Conservation (phyloP, 768 basidiomycete species). For the Porpolomopsis calyptriformis region DNA sequence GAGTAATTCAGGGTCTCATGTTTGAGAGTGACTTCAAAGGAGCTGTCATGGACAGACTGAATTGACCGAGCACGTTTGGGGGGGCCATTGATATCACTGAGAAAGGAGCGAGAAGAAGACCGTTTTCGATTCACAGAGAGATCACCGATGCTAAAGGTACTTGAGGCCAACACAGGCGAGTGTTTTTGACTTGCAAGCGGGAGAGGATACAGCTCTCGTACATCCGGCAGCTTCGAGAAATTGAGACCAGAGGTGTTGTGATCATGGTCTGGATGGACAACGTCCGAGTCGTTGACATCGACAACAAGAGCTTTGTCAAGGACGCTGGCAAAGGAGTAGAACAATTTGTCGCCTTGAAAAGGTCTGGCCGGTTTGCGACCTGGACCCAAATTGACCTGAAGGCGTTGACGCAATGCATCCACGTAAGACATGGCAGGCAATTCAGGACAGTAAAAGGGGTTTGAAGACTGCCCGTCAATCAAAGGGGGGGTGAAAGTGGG, state of each 20-base stretch:
- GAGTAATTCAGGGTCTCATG: conserved; percentile 24
- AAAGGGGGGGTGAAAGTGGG: too few relatives aligned
- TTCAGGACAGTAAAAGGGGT: conserved; percentile 7
- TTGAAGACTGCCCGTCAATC: conserved; percentile 3
- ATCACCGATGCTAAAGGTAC: conserved; percentile 6
- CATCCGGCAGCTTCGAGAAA: too few relatives aligned
- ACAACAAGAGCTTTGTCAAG: conserved; percentile 22
- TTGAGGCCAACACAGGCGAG: background rate
- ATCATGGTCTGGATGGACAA: background rate
- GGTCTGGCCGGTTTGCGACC: background rate
- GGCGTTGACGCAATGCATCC: background rate
- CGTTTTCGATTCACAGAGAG: conserved; percentile 9
- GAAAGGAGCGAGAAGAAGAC: conserved; percentile 1
- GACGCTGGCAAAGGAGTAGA: conserved; percentile 24
- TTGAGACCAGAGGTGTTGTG: too few relatives aligned
- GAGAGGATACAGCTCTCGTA: conserved; percentile 5
- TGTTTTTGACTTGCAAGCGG: conserved; percentile 15
- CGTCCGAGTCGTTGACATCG: conserved; percentile 10
- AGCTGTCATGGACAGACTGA: conserved; percentile 31
- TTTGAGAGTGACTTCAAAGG: conserved; percentile 33
- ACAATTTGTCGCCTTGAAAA: conserved; percentile 13
- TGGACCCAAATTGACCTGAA: background rate
- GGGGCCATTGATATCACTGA: conserved; percentile 24
- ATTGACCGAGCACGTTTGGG: conserved; percentile 35
- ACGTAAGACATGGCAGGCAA: background rate